A percentile compares a stretch with the other conserved stretches of the same genome.
Evolutionary conservation across 805 yeast genomes (phyloP).

Genomic region (Lipomyces chichibuensis): DNA sequence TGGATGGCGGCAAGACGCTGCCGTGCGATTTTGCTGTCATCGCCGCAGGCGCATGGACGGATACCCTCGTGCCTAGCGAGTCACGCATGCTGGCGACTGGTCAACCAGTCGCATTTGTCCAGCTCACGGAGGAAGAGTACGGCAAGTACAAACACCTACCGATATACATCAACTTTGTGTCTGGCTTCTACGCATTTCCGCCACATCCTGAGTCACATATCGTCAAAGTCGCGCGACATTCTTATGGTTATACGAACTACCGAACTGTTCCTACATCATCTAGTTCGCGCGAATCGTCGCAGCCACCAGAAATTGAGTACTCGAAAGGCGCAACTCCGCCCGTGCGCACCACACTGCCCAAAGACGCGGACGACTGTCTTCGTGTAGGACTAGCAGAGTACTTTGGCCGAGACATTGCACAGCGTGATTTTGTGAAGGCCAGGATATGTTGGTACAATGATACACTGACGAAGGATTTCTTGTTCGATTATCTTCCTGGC

Average conservation of each 20-base stretch:
- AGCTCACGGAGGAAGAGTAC: constrained; percentile 34
- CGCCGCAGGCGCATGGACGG: constrained; percentile 38
- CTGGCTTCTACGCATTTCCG: constrained; percentile 37
- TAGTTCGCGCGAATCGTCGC: constrained; percentile 19
- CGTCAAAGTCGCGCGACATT: constrained; percentile 36
- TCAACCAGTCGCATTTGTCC: constrained; percentile 36
- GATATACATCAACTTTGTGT: constrained; percentile 35
- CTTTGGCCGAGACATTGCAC: constrained; percentile 26
- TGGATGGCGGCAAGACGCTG: constrained; percentile 13
- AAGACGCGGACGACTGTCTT: constrained; percentile 29
- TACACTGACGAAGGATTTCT: constrained; percentile 44
- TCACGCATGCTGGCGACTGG: constrained; percentile 33
- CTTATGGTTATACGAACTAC: constrained; percentile 36
- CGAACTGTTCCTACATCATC: background rate
- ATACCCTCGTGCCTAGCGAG: constrained; percentile 20
- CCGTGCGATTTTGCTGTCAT: constrained; percentile 26
- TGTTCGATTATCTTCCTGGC: constrained; percentile 41
- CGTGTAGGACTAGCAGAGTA: constrained; percentile 18
- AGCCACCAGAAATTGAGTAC: constrained; percentile 24
- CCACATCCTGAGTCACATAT: constrained; percentile 34
- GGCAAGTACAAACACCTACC: constrained; percentile 28
- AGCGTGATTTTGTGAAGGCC: constrained; percentile 36
- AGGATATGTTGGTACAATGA: constrained; percentile 51
- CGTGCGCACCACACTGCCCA: constrained; percentile 15
- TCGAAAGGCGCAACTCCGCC: constrained; percentile 22